Evolutionary conservation across 164 flowering plant genomes (phyloP).

Genomic region (Aristolochia contorta): DNA sequence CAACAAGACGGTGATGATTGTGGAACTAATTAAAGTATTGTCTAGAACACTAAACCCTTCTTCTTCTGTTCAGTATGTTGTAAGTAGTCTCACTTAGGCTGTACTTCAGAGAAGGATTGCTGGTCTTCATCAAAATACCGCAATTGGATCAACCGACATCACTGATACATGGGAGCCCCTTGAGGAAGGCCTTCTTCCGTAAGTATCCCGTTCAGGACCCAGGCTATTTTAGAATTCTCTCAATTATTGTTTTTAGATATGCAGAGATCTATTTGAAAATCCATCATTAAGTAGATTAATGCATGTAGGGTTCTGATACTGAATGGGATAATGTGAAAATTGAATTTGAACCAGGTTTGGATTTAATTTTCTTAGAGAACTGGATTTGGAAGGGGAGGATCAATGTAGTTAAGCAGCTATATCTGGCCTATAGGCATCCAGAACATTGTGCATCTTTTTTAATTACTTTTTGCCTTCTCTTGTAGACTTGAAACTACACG

Average conservation of each 20-base stretch:
- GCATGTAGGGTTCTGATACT: too few relatives aligned
- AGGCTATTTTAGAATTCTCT: background rate
- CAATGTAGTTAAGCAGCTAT: background rate
- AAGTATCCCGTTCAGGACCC: conserved; percentile 9
- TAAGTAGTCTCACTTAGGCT: too few relatives aligned
- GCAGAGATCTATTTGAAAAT: too few relatives aligned
- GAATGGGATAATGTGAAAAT: background rate
- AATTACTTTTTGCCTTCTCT: background rate
- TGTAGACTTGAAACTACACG: conserved; percentile 58
- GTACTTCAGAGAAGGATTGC: conserved; percentile 48
- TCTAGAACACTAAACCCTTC: background rate
- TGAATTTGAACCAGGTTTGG: background rate
- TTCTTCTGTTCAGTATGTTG: background rate
- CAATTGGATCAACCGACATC: conserved; percentile 56
- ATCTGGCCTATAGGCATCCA: too few relatives aligned
- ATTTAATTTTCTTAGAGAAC: background rate
- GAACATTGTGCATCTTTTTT: background rate
- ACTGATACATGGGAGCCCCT: conserved; percentile 64
- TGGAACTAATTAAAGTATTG: conserved; percentile 45
- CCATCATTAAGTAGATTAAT: too few relatives aligned
- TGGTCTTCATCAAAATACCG: conserved; percentile 54
- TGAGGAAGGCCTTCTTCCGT: conserved; percentile 79
- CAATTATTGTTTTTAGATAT: too few relatives aligned
- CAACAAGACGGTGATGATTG: conserved; percentile 62
- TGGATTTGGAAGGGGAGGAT: background rate